A percentile compares a stretch with the other conserved stretches of the same genome.
These are phyloP conservation scores for Hylodesmum podocarpum DNA, from an alignment of 306 rosid genomes.

Conservation along the genomic window DNA sequence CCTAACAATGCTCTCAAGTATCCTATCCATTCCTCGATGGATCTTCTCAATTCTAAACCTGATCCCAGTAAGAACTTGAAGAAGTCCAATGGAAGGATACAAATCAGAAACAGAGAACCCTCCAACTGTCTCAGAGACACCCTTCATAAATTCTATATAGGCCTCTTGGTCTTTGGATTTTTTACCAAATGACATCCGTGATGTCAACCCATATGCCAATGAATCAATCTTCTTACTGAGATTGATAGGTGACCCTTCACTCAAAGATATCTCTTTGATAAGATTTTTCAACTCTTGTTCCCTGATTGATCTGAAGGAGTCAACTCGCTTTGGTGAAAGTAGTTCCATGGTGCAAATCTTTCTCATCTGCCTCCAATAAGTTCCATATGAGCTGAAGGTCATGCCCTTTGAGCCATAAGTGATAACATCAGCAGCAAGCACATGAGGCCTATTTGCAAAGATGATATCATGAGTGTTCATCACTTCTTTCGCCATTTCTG, in stretches of 20 bases:
- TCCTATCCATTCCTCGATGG: constrained; percentile 19
- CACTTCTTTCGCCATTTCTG: constrained; percentile 28
- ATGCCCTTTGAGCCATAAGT: neutral
- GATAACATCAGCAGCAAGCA: constrained; percentile 10
- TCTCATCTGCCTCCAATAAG: constrained; percentile 28
- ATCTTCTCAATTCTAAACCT: constrained; percentile 16
- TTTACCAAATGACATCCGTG: constrained; percentile 20
- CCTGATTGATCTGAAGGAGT: constrained; percentile 28
- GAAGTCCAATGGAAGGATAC: constrained; percentile 28
- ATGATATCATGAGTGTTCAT: constrained; percentile 40
- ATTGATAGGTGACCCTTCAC: constrained; percentile 31
- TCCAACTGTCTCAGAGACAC: neutral
- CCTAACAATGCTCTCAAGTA: constrained; percentile 18
- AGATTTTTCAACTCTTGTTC: constrained; percentile 26
- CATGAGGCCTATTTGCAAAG: constrained; percentile 37
- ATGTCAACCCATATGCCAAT: neutral
- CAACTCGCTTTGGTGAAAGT: constrained; percentile 13
- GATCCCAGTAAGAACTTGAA: constrained; percentile 25
- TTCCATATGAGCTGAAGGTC: constrained; percentile 30
- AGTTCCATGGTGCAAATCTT: constrained; percentile 35
- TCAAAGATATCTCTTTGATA: neutral
- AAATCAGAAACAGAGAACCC: constrained; percentile 35
- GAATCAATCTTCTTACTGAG: constrained; percentile 1
- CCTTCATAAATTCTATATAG: constrained; percentile 17
- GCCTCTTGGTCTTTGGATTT: constrained; percentile 26